These are phyloP conservation scores for Skeletonema grethae DNA, from an alignment of 108 stramenopile species.

Conservation along the genomic window DNA sequence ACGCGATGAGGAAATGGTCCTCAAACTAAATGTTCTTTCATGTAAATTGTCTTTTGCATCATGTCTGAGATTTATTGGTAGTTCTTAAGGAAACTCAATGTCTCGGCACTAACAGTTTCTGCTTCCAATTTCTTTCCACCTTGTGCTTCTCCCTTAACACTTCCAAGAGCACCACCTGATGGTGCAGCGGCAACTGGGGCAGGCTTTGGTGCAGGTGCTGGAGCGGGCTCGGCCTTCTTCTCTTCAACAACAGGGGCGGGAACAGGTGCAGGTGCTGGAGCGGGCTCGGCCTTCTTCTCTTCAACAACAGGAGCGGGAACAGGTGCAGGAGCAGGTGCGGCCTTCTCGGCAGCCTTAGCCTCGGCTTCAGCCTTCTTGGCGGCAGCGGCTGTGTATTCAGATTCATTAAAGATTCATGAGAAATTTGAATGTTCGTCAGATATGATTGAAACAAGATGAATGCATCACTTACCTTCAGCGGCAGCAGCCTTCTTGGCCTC, in stretches of 20 bases:
- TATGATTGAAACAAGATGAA: slow-evolving; percentile 1
- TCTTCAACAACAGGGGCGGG: slow-evolving; percentile 27
- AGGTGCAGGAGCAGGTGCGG: slow-evolving; percentile 29
- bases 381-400: slow-evolving; percentile 12
- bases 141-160: slow-evolving; percentile 52
- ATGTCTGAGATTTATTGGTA: slow-evolving; percentile 22
- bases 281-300: slow-evolving; percentile 21
- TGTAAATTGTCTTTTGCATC: slow-evolving; percentile 1
- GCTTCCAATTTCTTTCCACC: slow-evolving; percentile 81
- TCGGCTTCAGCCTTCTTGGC: slow-evolving; percentile 35
- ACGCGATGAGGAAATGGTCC: slow-evolving; percentile 2
- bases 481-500: slow-evolving; percentile 26
- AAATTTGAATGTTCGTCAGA: not conserved
- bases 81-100: slow-evolving; percentile 75
- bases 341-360: slow-evolving; percentile 17
- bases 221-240: slow-evolving; percentile 17
- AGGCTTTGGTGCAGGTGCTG: slow-evolving; percentile 19
- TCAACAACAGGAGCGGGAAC: slow-evolving; percentile 11
- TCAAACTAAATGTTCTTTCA: not conserved
- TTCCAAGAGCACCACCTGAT: slow-evolving; percentile 58
- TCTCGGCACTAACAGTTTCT: slow-evolving; percentile 79
- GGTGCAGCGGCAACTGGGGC: slow-evolving; percentile 17
- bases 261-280: slow-evolving; percentile 21
- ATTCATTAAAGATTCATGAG: not conserved
- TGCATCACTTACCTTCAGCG: slow-evolving; percentile 13